Evolutionary conservation across 495 filamentous ascomycete species (phyloP).

Genomic region (Darksidea phi): DNA sequence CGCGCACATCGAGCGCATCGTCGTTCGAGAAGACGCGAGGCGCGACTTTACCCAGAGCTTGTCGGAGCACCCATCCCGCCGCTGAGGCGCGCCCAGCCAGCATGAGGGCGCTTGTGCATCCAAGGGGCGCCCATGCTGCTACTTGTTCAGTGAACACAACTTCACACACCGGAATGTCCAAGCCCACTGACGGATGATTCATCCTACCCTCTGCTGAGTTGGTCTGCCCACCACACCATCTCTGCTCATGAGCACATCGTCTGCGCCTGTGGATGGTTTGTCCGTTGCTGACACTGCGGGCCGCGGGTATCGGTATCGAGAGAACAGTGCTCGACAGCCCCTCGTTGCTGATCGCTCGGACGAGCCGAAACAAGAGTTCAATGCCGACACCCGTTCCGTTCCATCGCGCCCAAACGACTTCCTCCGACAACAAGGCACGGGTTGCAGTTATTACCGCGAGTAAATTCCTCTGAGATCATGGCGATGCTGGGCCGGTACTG

Average conservation of each 20-base stretch:
- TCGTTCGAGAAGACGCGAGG: constrained; percentile 23
- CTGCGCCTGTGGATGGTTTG: not conserved
- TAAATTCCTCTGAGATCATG: not conserved
- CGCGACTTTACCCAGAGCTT: constrained; percentile 10
- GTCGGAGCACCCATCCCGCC: not conserved
- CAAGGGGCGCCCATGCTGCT: constrained; percentile 2
- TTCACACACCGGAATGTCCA: constrained; percentile 1
- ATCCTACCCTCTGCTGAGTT: not conserved
- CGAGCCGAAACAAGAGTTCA: constrained; percentile 9
- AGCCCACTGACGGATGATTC: too few species aligned
- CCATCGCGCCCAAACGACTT: not conserved
- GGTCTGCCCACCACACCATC: not conserved
- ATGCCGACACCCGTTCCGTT: constrained; percentile 6
- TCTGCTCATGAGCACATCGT: not conserved
- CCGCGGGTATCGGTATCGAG: constrained; percentile 12
- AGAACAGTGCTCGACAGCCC: constrained; percentile 10
- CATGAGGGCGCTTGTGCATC: too few species aligned
- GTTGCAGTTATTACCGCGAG: not conserved
- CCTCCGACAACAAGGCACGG: not conserved
- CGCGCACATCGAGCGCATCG: not conserved
- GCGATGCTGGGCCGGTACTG: not conserved
- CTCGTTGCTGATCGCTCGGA: constrained; percentile 18
- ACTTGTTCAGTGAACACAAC: constrained; percentile 1
- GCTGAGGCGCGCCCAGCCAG: too few species aligned
- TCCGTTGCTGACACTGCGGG: constrained; percentile 1